Evolutionary conservation across 2,329 filamentous ascomycete species (phyloP), one percentile per base, ranked within the genome.

Genomic region (Hymenoscyphus albidus): DNA sequence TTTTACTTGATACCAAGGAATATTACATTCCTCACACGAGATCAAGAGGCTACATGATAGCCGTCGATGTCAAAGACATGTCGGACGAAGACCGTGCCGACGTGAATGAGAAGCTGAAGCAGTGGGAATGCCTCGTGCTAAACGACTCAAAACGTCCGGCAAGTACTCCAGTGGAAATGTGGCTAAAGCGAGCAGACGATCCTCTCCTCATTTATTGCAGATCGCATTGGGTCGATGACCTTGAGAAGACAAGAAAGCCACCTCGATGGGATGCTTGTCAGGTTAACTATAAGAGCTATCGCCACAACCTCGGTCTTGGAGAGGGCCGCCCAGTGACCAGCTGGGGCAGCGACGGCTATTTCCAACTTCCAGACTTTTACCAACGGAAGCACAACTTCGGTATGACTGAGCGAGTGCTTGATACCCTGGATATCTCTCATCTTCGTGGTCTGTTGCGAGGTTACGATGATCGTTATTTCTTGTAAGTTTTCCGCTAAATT

Each of bases 1-100:
- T 80, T 0, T 77, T 76, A 4, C 77, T 90, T 0, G 89, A 93
- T 70, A 89, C 86, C 0, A 92, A 92, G 72, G 76, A 89, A 2
- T 92, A 83, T 70, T 91, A 91, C 65, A 76, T 93, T 0, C 91
- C 91, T 0, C 91, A 94, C 62, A 92, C 88, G 0, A 80, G 88
- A 1, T 76, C 78, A 51, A 80, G 88, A 40, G 83, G 82, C 1
- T 90, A 90, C 70, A 78, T 88, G 67, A 71, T 89, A 38, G 84
- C 82, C 14, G 72, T 88, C n/a, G 78, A 61, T 31, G 7, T 62
- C 14, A 7, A 56, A n/a, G 61, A 54, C 5, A n/a, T 48, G 27
- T 31, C 16, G 5, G 22, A 44, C 0, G 13, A 56, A n/a, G 13
- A 44, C 12, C 14, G 10, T 35, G 10, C 44, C 12, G 13, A 38